Conservation (phyloP, 73 alveolate genomes). For the Halteria grandinella region DNA sequence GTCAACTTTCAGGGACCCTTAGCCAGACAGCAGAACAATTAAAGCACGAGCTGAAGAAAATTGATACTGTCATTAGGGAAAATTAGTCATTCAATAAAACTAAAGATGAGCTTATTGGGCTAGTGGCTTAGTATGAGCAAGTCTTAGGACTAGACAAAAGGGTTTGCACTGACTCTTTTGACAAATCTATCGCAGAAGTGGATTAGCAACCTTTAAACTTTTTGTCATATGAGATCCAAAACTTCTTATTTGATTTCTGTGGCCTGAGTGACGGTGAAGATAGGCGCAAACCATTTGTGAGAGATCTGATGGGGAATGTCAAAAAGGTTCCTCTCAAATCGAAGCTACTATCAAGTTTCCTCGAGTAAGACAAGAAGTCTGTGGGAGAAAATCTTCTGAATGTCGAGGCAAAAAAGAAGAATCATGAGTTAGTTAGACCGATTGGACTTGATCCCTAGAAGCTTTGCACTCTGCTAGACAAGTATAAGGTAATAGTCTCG, state of each 20-base stretch:
- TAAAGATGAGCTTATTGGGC: background rate
- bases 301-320: slow-evolving; percentile 34
- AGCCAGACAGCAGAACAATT: background rate
- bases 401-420: slow-evolving; percentile 18
- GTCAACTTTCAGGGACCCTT: background rate
- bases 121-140: slow-evolving; percentile 1
- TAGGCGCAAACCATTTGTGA: background rate
- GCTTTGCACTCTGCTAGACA: slow-evolving; percentile 16
- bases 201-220: slow-evolving; percentile 18
- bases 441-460: slow-evolving; percentile 50
- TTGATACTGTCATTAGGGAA: too few relatives aligned
- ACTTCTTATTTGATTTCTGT: slow-evolving; percentile 40
- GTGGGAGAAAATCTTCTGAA: background rate
- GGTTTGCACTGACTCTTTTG: background rate
- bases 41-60: background rate
- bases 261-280: background rate
- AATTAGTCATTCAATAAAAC: too few relatives aligned
- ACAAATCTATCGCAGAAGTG: slow-evolving; percentile 15
- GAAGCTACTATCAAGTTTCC: background rate
- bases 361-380: slow-evolving; percentile 6
- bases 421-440: slow-evolving; percentile 41
- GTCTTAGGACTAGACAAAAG: slow-evolving; percentile 37
- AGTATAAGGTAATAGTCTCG: slow-evolving; percentile 36
- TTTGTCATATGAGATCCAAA: slow-evolving; percentile 38
- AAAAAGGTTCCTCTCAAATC: slow-evolving; percentile 30